Evolutionary conservation across 1,284 basidiomycete genomes (phyloP), one percentile per base, ranked within the genome.

Genomic region (Apiotrichum sp.): DNA sequence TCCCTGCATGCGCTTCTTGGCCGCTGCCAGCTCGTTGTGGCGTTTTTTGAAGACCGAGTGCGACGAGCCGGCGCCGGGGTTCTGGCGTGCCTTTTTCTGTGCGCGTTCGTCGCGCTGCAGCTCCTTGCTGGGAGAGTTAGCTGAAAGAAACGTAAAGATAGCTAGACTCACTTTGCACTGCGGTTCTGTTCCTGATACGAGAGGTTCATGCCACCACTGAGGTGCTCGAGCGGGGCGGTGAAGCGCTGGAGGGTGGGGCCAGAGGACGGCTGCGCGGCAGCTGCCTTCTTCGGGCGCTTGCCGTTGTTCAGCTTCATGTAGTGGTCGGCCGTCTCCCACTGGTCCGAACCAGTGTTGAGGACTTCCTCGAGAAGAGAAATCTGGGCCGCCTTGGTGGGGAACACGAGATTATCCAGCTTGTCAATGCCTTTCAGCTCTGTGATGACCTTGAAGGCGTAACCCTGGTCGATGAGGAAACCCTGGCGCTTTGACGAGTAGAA

Each of bases 401-500:
- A 98, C 51, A 98, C 95, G 55, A 98, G 81, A 64, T 91, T 88
- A 1, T 88, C 86, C 69, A 96, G 82, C 47, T 83, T 80, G 59
- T 96, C 86, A 48, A 97, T 81, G 2, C 96, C 96, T 62, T 96
- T 91, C 29, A 99, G 83, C 67, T 96, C 90, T 6, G 96, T 98
- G 76, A 99, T 98, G 55, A 98, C 95, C 75, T 98, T 97, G 59
- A 53, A 53, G 32, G 49, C 40, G 41, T 65, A 59, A 11, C 73
- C 77, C 56, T 73, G 78, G 76, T 98, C 96, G 68, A 99, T 96
- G 64, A 99, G 80, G 79, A 99, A 99, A 68, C 98, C 93, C 74
- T 98, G 96, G 22, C 96, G 85, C 78, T 98, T 98, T 10, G 96
- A 97, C 70, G 91, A 95, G 80, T 98, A 99, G 78, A 87, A 98